Evolutionary conservation across 2,329 filamentous ascomycete genomes (phyloP), one percentile per base, ranked within the genome.

Genomic region (Colletotrichum falcatum): DNA sequence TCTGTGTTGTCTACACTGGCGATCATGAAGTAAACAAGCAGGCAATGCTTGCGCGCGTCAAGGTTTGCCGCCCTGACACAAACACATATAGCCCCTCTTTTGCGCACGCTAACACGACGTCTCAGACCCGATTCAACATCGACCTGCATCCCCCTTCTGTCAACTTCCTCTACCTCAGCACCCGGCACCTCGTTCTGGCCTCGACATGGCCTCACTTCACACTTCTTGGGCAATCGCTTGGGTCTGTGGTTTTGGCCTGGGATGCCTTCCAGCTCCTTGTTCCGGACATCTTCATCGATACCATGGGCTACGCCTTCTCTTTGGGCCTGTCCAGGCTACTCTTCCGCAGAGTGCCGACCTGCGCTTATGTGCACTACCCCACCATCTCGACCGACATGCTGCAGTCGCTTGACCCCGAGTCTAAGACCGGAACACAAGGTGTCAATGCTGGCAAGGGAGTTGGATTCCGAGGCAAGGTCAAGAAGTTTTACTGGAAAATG

Each of bases 371-470:
- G 1, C 96, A 99, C 82, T 99, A 98, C 79, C 96, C 96, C 1
- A 98, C 95, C 66, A 99, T 99, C 64, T 98, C 95, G 3, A 99
- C 94, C 61, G 96, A 99, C 77, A 99, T 99, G 96, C 89, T 99
- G 5, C 88, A 90, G 28, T 95, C 93, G 23, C 89, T 98, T 5
- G 89, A 94, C 74, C 89, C 92, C 11, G 80, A 79, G 11, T 87
- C 85, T 2, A 73, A 81, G 42, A 87, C 85, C 58, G 92, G 90
- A 18, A 80, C 79, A 65, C 91, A 89, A 81, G 92, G 95, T 3
- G 85, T 97, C 66, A 96, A 98, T 78, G 93, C 95, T 5, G 95
- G 95, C 39, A 87, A 92, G 65, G 95, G 94, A 2, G 86, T 85
- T 37, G 95, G 95, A 0, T 77, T 87, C 35, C 90, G 89, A 70